Evolutionary conservation across 2,329 filamentous ascomycete genomes (phyloP), one percentile per base, ranked within the genome.

Genomic region (Aspergillus arachidicola): DNA sequence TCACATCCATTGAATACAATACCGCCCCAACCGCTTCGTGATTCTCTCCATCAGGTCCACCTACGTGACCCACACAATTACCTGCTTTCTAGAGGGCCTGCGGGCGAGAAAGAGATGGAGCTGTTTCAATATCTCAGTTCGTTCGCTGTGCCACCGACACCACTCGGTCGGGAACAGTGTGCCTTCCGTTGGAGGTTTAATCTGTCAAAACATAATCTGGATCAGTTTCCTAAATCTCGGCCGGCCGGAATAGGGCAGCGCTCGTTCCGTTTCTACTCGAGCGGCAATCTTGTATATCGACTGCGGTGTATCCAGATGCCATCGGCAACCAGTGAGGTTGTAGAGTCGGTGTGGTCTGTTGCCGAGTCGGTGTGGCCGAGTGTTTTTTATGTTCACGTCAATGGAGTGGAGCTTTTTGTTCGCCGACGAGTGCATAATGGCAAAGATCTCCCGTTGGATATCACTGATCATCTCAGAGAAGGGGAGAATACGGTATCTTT

Each of bases 381-480:
- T 41, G 85, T 86, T 57, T 82, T 93, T 0, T 92, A 89, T 64
- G 82, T 94, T 64, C 82, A 84, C 19, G 75, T 96, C 64, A 96
- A 97, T 69, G 81, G 76, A 0, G 72, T 78, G 0, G 80, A 87
- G 12, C 74, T 92, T 19, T 80, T 82, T 28, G 75, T 87, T 11
- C 86, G 90, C 46, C 86, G 90, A 32, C 92, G 91, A 69, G 75
- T 86, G 1, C 89, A 95, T 65, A 86, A 94, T 71, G 89, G 89
- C 12, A 91, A 89, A 68, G 91, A 96, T 69, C 76, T 93, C 10
- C 89, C 94, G 0, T 81, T 91, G 6, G 92, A 97, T 68, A 80
- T 97, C 28, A 93, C 92, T 2, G 65, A 74, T 0, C 75, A 86
- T 23, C 68, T 96, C 6, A 73, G 71, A 10, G 68, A 78, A 19